phyloP scores from a whole-genome alignment of 192 early-diverging fungal species.

The Mortierella alpina region DNA sequence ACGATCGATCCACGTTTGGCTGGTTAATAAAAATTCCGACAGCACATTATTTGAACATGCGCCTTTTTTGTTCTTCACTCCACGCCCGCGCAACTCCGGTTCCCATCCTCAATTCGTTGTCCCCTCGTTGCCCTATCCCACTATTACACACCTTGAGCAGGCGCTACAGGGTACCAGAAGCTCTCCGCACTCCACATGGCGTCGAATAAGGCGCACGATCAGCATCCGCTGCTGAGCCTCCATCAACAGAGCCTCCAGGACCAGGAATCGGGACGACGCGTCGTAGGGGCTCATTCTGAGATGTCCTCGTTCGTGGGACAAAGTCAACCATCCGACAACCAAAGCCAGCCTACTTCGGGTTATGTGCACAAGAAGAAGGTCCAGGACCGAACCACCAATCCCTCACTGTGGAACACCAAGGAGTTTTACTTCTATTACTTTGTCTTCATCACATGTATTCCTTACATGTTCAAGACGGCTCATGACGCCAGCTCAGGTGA shows the following conservation, averaged over 20 bases:
- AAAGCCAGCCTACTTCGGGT: background rate
- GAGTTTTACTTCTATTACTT: constrained; percentile 86
- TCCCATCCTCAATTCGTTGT: no score
- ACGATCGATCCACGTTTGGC: no score
- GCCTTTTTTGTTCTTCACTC: no score
- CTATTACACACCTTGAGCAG: no score
- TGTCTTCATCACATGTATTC: constrained; percentile 63
- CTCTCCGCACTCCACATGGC: constrained; percentile 3
- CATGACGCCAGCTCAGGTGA: constrained; percentile 66
- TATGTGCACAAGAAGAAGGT: constrained; percentile 7
- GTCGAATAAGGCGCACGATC: constrained; percentile 4
- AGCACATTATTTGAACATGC: no score
- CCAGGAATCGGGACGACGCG: constrained; percentile 4
- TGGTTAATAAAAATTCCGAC: no score
- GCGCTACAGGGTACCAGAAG: no score
- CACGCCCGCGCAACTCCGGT: no score
- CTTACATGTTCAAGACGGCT: constrained; percentile 75
- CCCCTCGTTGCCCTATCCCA: no score
- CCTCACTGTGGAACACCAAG: constrained; percentile 68
- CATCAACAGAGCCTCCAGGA: background rate
- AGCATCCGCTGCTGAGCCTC: constrained; percentile 7
- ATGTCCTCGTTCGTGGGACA: background rate
- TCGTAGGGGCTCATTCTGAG: constrained; percentile 4
- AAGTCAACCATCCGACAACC: background rate
- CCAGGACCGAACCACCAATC: constrained; percentile 50